These are phyloP conservation scores for Boletus rubescentipes DNA, from an alignment of 768 basidiomycete genomes.

Conservation along the genomic window DNA sequence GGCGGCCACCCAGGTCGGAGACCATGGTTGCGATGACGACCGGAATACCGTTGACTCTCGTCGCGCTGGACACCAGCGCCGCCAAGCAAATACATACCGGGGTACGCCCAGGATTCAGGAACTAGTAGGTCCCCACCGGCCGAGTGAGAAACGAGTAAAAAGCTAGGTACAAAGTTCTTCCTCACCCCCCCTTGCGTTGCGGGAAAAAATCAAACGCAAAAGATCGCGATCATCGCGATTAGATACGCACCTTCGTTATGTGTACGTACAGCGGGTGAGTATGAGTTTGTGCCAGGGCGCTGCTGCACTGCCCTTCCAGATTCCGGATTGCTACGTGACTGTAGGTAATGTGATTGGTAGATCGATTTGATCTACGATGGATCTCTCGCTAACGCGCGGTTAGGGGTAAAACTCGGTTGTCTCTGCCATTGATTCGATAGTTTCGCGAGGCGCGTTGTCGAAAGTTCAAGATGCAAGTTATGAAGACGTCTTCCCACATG, in stretches of 20 bases:
- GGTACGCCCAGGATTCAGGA: slow-evolving; percentile 1
- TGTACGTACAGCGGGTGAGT: slow-evolving; percentile 8
- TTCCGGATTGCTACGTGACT: neutral
- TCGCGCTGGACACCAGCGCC: neutral
- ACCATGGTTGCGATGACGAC: slow-evolving; percentile 30
- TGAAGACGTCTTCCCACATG: slow-evolving; percentile 20
- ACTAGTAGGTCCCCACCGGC: neutral
- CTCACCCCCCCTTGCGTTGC: neutral
- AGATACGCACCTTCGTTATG: slow-evolving; percentile 1
- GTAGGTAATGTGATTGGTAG: slow-evolving; percentile 4
- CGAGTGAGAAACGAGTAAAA: slow-evolving; percentile 8
- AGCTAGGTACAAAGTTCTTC: slow-evolving; percentile 21
- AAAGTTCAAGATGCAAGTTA: neutral
- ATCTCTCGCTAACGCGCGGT: slow-evolving; percentile 4
- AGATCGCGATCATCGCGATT: slow-evolving; percentile 8
- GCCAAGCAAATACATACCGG: slow-evolving; percentile 6
- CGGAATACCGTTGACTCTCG: slow-evolving; percentile 20
- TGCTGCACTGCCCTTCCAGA: neutral
- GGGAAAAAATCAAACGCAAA: slow-evolving; percentile 6
- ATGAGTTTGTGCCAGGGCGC: neutral
- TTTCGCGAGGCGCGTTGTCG: slow-evolving; percentile 3
- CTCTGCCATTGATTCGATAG: neutral
- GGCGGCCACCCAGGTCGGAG: slow-evolving; percentile 11
- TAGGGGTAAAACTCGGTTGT: slow-evolving; percentile 11
- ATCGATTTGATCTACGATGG: slow-evolving; percentile 15